Conservation (phyloP, 2,329 filamentous ascomycete genomes). For the Myriosclerotinia scirpicola region DNA sequence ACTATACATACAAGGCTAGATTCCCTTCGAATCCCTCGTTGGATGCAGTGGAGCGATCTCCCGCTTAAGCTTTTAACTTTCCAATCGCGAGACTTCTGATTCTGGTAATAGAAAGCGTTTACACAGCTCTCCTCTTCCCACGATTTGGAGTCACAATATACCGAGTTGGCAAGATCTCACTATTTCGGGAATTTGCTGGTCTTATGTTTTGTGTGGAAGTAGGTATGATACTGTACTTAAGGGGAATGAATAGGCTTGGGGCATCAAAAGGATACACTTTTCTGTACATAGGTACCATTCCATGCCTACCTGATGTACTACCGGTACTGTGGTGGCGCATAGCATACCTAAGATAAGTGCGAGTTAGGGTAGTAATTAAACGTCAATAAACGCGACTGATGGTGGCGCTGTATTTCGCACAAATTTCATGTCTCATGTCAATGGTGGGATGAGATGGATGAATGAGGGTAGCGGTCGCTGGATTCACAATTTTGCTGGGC, state of each 20-base stretch:
- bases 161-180: constrained; percentile 4
- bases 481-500: constrained; percentile 4
- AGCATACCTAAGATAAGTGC: neutral
- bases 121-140: constrained; percentile 24
- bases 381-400: constrained; percentile 20
- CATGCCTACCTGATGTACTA: neutral
- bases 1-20: constrained; percentile 23
- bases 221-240: neutral
- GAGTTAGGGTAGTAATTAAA: constrained; percentile 7
- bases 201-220: neutral
- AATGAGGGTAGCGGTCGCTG: neutral
- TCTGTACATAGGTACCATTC: neutral
- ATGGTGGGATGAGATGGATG: constrained; percentile 13
- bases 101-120: constrained; percentile 17
- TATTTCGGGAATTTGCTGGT: constrained; percentile 3
- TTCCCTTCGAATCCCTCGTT: constrained; percentile 11
- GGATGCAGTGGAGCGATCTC: constrained; percentile 20
- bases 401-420: constrained; percentile 17
- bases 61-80: constrained; percentile 14
- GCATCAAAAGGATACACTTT: neutral
- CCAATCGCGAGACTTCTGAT: constrained; percentile 12
- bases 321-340: neutral
- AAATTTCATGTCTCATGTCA: constrained; percentile 5
- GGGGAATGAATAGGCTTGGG: neutral
- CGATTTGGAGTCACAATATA: constrained; percentile 1